phyloP scores from a whole-genome alignment of 1,284 basidiomycete genomes.

The Boletellus deceptivus region DNA sequence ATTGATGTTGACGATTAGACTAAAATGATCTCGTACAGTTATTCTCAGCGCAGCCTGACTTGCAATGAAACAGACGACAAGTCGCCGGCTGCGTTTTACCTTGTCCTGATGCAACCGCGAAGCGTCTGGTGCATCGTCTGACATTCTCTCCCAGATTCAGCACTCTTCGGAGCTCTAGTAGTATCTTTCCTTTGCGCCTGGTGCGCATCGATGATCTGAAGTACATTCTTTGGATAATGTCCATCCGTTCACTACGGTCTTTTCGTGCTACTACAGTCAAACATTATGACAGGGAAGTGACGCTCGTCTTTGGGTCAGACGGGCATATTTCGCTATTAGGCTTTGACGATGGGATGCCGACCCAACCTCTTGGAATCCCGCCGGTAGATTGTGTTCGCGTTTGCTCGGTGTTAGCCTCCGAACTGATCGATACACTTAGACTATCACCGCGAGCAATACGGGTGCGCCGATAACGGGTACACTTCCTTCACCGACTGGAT shows the following conservation, averaged over 20 bases:
- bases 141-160: background rate
- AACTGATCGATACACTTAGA: constrained; percentile 10
- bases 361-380: constrained; percentile 2
- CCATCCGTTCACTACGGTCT: constrained; percentile 8
- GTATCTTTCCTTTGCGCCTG: constrained; percentile 22
- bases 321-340: constrained; percentile 29
- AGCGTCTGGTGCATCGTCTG: background rate
- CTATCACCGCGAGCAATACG: constrained; percentile 2
- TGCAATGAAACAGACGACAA: background rate
- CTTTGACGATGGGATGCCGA: constrained; percentile 5
- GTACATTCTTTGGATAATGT: constrained; percentile 19
- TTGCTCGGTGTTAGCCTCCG: background rate
- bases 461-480: constrained; percentile 6
- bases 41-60: constrained; percentile 12
- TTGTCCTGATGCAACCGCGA: background rate
- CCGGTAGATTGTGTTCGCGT: constrained; percentile 10
- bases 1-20: background rate
- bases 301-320: constrained; percentile 27
- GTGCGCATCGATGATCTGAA: constrained; percentile 27
- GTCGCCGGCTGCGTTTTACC: background rate
- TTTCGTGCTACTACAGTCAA: constrained; percentile 9
- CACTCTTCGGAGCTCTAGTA: background rate
- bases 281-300: constrained; percentile 21
- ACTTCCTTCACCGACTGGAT: background rate
- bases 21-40: constrained; percentile 6